Evolutionary conservation across 2,329 filamentous ascomycete species (phyloP).

Genomic region (Lasiodiplodia citricola): DNA sequence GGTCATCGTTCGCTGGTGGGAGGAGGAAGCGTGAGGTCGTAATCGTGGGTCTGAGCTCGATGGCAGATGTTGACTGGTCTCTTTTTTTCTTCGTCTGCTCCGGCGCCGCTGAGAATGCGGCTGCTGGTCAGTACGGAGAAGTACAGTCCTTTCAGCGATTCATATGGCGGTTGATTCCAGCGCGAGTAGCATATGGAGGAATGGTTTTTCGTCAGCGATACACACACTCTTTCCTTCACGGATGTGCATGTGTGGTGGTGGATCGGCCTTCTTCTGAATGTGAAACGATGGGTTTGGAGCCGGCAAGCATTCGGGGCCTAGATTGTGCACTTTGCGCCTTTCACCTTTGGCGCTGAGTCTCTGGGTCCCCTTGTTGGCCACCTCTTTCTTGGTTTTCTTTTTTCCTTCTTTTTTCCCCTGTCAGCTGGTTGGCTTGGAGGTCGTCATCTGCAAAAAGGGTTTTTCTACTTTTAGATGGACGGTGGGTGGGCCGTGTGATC

Average conservation of each 20-base stretch:
- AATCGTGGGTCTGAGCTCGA: not conserved
- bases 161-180: not conserved
- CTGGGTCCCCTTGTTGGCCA: no score
- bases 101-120: slow-evolving; percentile 3
- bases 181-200: not conserved
- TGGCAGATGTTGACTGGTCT: not conserved
- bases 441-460: not conserved
- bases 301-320: not conserved
- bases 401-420: not conserved
- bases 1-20: not conserved
- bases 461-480: not conserved
- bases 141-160: not conserved
- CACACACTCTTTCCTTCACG: not conserved
- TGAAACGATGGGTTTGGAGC: not conserved
- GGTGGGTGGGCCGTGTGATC: not conserved
- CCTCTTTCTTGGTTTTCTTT: not conserved
- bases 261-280: not conserved
- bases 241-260: not conserved
- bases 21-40: not conserved
- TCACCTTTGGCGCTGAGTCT: no score
- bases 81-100: not conserved
- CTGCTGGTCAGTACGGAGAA: not conserved
- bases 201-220: not conserved
- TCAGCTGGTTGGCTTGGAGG: not conserved
- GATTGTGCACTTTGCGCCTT: not conserved